phyloP scores from a whole-genome alignment of 2,329 filamentous ascomycete genomes.

The Westerdykella ornata region DNA sequence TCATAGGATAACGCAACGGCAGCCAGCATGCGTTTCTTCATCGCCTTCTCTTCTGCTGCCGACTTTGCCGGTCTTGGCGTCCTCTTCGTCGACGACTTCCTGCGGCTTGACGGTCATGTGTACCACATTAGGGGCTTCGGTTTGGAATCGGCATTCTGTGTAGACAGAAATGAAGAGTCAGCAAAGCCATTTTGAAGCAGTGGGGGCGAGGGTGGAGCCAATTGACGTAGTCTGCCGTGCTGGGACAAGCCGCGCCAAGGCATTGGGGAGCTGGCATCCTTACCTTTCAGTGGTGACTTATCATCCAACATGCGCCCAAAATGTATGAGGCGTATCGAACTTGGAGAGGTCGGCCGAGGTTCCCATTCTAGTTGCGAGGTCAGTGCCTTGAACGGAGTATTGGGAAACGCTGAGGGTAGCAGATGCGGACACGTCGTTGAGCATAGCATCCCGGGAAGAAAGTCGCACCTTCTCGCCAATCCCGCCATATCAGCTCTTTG shows the following conservation, averaged over 20 bases:
- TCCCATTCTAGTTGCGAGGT: slow-evolving; percentile 63
- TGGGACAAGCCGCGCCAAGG: slow-evolving; percentile 18
- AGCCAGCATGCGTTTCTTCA: slow-evolving; percentile 51
- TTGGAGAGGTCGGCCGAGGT: slow-evolving; percentile 73
- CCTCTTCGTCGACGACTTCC: slow-evolving; percentile 72
- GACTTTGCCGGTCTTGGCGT: slow-evolving; percentile 60
- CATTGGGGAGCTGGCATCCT: slow-evolving; percentile 25
- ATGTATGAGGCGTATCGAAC: slow-evolving; percentile 82
- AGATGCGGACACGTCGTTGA: no score
- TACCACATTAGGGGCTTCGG: slow-evolving; percentile 72
- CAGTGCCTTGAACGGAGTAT: slow-evolving; percentile 7
- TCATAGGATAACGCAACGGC: slow-evolving; percentile 59
- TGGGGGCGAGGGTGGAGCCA: slow-evolving; percentile 1
- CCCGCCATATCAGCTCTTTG: slow-evolving; percentile 86
- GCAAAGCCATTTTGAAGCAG: neutral
- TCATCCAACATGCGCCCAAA: slow-evolving; percentile 89
- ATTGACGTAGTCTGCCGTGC: slow-evolving; percentile 11
- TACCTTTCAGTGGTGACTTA: slow-evolving; percentile 78
- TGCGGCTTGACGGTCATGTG: slow-evolving; percentile 90
- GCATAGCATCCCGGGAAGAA: neutral
- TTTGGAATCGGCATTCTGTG: slow-evolving; percentile 70
- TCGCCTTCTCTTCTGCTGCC: slow-evolving; percentile 47
- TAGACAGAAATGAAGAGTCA: slow-evolving; percentile 7
- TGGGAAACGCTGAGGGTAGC: slow-evolving; percentile 4
- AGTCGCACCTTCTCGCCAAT: slow-evolving; percentile 69